These are phyloP conservation scores for Trichoderma lentiforme DNA, from an alignment of 2,329 filamentous ascomycete species.

Conservation along the genomic window DNA sequence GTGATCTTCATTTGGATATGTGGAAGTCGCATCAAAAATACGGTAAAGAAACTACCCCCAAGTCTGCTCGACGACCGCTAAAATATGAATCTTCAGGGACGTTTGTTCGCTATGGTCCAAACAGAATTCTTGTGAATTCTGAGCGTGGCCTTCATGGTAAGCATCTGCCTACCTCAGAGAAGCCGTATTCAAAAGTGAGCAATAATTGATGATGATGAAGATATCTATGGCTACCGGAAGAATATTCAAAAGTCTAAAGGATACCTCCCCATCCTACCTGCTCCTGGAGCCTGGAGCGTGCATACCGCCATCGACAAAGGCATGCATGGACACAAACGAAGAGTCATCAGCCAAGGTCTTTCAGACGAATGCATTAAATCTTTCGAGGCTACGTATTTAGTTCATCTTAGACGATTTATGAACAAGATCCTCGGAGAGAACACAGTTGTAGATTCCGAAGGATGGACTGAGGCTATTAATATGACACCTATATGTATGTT, in stretches of 20 bases:
- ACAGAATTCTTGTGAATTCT: background rate
- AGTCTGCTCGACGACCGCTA: background rate
- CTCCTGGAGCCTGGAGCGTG: background rate
- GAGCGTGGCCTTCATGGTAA: constrained; percentile 18
- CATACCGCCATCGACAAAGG: background rate
- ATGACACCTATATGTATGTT: constrained; percentile 14
- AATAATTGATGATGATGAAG: background rate
- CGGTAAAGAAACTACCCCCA: background rate
- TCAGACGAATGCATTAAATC: background rate
- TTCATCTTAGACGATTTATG: constrained; percentile 1
- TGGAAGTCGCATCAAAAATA: constrained; percentile 6
- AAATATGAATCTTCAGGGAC: background rate
- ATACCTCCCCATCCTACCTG: background rate
- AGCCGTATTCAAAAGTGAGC: too few species aligned
- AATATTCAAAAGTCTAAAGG: background rate
- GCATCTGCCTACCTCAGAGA: background rate
- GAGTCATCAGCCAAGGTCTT: constrained; percentile 1
- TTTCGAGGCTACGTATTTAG: background rate
- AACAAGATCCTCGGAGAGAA: background rate
- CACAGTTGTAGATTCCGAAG: background rate
- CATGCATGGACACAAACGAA: background rate
- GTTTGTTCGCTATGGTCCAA: background rate
- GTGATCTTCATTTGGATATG: constrained; percentile 14
- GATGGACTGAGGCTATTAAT: background rate
- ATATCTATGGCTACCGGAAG: background rate